Percentiles rank a stretch among this genome's conserved stretches.
Conservation (phyloP, 2,329 filamentous ascomycete species). For the Diplodia sapinea region DNA sequence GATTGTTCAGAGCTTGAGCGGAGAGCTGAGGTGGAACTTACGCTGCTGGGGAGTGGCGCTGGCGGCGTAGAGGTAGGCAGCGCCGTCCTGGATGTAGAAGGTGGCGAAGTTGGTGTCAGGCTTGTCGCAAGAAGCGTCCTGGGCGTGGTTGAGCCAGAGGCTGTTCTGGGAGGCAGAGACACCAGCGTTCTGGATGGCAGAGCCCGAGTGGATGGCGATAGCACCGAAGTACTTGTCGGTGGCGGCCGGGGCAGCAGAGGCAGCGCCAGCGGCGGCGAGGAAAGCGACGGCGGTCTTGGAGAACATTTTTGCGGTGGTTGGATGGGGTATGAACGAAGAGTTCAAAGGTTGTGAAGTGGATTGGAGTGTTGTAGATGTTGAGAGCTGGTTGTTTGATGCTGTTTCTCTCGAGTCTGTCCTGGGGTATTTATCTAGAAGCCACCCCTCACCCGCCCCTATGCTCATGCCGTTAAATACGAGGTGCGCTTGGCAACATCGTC, state of each 20-base stretch:
- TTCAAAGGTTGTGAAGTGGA: constrained; percentile 14
- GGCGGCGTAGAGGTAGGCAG: constrained; percentile 56
- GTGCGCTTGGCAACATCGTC: constrained; percentile 16
- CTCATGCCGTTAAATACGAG: constrained; percentile 4
- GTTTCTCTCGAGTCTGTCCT: not conserved
- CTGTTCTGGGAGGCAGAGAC: constrained; percentile 55
- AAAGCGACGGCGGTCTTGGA: constrained; percentile 36
- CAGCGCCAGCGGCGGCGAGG: constrained; percentile 42
- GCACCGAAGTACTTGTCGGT: constrained; percentile 53
- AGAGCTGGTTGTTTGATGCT: constrained; percentile 27
- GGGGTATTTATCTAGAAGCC: constrained; percentile 2
- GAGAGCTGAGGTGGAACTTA: too few relatives aligned
- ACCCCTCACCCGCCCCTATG: not conserved
- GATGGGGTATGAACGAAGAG: constrained; percentile 20
- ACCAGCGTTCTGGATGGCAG: constrained; percentile 54
- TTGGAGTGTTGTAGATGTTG: not conserved
- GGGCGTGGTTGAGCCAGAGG: constrained; percentile 53
- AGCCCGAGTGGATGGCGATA: constrained; percentile 58
- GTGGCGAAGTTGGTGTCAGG: constrained; percentile 52
- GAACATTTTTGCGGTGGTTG: constrained; percentile 39
- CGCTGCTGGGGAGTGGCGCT: constrained; percentile 57
- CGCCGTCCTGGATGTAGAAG: constrained; percentile 57
- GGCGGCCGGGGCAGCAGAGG: constrained; percentile 43
- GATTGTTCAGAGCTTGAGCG: too few relatives aligned
- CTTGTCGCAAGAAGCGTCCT: constrained; percentile 57